phyloP scores from a whole-genome alignment of 75 land plant genomes.

The Pinus taeda region DNA sequence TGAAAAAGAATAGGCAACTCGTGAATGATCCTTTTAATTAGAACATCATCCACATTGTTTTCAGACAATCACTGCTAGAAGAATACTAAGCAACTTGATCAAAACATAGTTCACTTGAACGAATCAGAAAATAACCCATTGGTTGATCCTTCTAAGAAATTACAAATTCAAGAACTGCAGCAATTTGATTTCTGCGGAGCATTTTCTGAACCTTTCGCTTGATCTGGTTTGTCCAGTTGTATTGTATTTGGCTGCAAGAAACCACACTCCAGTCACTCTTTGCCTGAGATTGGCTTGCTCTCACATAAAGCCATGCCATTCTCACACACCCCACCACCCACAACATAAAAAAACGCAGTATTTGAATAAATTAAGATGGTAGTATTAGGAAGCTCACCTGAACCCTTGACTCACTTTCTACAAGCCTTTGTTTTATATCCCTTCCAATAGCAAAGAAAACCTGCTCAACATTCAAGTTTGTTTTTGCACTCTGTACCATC shows the following conservation, averaged over 20 bases:
- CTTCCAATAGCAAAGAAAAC: constrained; percentile 85
- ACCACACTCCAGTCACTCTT: background rate
- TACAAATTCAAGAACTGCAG: constrained; percentile 37
- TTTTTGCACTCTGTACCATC: constrained; percentile 80
- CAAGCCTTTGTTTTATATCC: constrained; percentile 85
- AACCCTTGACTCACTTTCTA: constrained; percentile 66
- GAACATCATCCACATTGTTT: too few species aligned
- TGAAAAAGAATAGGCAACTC: too few species aligned
- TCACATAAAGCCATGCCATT: background rate
- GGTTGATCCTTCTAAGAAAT: too few species aligned
- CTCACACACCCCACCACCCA: too few species aligned
- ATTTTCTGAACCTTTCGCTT: constrained; percentile 18
- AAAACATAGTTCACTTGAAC: too few species aligned
- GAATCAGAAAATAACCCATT: too few species aligned
- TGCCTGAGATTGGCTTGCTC: too few species aligned
- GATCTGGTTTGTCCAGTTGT: constrained; percentile 34
- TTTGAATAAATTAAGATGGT: background rate
- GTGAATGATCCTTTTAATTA: too few species aligned
- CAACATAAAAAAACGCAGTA: too few species aligned
- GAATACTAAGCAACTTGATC: too few species aligned
- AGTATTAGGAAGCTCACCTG: constrained; percentile 39
- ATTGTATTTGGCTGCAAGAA: constrained; percentile 36
- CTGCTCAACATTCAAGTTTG: constrained; percentile 77
- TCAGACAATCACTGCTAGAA: too few species aligned
- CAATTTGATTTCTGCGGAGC: constrained; percentile 39